A percentile compares a stretch with the other conserved stretches of the same genome.
These are phyloP conservation scores for Colletotrichum trifolii DNA, from an alignment of 2,329 filamentous ascomycete species.

Conservation along the genomic window DNA sequence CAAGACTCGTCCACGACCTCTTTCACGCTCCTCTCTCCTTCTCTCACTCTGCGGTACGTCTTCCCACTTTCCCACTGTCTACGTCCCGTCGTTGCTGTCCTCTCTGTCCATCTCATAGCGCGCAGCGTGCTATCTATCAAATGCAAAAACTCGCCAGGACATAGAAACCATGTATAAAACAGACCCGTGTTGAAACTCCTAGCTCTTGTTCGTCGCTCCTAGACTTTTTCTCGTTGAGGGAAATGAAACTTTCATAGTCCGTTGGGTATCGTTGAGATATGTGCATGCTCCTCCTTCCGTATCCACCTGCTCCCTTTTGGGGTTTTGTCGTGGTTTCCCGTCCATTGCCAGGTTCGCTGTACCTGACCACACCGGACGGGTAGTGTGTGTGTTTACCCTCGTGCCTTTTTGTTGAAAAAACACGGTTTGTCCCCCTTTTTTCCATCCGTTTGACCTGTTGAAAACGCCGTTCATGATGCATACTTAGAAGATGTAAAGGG, in stretches of 20 bases:
- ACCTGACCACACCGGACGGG: too few species aligned
- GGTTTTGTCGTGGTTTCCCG: constrained; percentile 34
- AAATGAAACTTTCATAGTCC: constrained; percentile 28
- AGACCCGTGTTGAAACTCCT: constrained; percentile 36
- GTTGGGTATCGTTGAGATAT: constrained; percentile 56
- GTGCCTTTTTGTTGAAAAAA: constrained; percentile 45
- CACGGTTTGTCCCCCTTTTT: constrained; percentile 35
- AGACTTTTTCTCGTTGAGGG: constrained; percentile 27
- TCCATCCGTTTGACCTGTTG: constrained; percentile 37
- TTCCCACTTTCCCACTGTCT: background rate
- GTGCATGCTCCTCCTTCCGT: constrained; percentile 40
- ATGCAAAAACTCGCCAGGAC: background rate
- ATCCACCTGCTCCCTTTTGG: constrained; percentile 38
- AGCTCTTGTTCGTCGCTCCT: constrained; percentile 26
- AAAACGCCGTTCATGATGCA: constrained; percentile 38
- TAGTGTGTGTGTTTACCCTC: too few species aligned
- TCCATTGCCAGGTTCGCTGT: constrained; percentile 8
- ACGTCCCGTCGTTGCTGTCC: constrained; percentile 10
- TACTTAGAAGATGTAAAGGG: constrained; percentile 40
- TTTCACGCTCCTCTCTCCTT: background rate
- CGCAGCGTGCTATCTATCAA: constrained; percentile 6
- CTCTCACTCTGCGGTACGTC: background rate
- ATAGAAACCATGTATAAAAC: constrained; percentile 19
- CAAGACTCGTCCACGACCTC: background rate
- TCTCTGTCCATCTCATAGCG: constrained; percentile 22